A percentile compares a stretch with the other conserved stretches of the same genome.
phyloP scores from a whole-genome alignment of 2,329 filamentous ascomycete genomes.

The Ceratocystis cacaofunesta region DNA sequence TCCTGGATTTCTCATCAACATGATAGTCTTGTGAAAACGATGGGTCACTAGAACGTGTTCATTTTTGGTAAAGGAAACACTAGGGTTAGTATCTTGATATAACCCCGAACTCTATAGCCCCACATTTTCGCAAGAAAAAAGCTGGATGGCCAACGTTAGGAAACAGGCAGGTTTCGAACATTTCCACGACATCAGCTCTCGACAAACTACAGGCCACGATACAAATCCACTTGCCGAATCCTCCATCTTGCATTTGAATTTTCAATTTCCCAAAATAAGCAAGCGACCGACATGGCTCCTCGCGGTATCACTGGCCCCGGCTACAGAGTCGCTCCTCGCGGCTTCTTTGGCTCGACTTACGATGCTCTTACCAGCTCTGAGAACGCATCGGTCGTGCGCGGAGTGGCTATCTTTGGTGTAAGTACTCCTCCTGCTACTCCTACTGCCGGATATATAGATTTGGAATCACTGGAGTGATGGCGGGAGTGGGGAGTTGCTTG shows the following conservation, averaged over 20 bases:
- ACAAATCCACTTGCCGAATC: too few relatives aligned
- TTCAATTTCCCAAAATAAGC: too few relatives aligned
- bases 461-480: background rate
- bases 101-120: too few relatives aligned
- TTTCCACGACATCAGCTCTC: background rate
- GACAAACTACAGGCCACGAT: too few relatives aligned
- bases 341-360: constrained; percentile 45
- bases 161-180: background rate
- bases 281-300: constrained; percentile 8
- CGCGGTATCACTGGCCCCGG: constrained; percentile 16
- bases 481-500: background rate
- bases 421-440: constrained; percentile 22
- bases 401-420: constrained; percentile 54
- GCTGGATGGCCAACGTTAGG: background rate
- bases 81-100: too few relatives aligned
- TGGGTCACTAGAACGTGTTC: too few relatives aligned
- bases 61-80: too few relatives aligned
- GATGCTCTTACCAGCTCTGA: constrained; percentile 49
- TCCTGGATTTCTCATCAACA: too few relatives aligned
- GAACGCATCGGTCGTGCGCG: constrained; percentile 54
- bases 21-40: too few relatives aligned
- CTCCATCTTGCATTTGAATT: too few relatives aligned
- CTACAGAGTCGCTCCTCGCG: constrained; percentile 20
- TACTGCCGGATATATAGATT: background rate
- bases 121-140: too few relatives aligned